phyloP scores from a whole-genome alignment of 2,329 filamentous ascomycete species.

The Hyphodiscus sp. region DNA sequence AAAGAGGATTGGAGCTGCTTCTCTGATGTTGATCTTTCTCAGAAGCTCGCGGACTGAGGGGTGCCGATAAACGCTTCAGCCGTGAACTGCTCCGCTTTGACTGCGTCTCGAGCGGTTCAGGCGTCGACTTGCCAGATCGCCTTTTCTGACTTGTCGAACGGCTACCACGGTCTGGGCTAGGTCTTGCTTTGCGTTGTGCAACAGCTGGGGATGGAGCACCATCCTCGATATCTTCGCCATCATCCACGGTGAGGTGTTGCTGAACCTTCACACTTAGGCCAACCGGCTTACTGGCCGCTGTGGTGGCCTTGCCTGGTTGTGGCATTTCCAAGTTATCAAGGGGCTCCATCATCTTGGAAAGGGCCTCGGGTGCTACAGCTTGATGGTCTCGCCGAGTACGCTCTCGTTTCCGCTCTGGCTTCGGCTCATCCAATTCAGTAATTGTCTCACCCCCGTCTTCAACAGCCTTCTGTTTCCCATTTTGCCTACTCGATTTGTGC shows the following conservation, averaged over 20 bases:
- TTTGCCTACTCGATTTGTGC: slow-evolving; percentile 42
- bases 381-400: slow-evolving; percentile 18
- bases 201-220: slow-evolving; percentile 66
- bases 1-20: slow-evolving; percentile 32
- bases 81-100: slow-evolving; percentile 51
- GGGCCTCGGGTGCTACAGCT: slow-evolving; percentile 21
- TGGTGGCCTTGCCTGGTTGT: slow-evolving; percentile 20
- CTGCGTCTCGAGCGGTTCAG: slow-evolving; percentile 40
- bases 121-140: slow-evolving; percentile 42
- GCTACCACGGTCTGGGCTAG: slow-evolving; percentile 34
- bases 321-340: slow-evolving; percentile 28
- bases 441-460: slow-evolving; percentile 20
- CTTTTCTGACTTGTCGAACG: slow-evolving; percentile 29
- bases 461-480: slow-evolving; percentile 34
- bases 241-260: slow-evolving; percentile 5
- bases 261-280: slow-evolving; percentile 17
- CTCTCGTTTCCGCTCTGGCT: slow-evolving; percentile 17
- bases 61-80: slow-evolving; percentile 51
- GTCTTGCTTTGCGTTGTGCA: slow-evolving; percentile 48
- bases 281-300: slow-evolving; percentile 18
- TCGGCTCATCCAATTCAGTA: slow-evolving; percentile 19
- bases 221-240: slow-evolving; percentile 40
- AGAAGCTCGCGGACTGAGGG: slow-evolving; percentile 30
- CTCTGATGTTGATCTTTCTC: slow-evolving; percentile 32
- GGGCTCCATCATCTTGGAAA: slow-evolving; percentile 26